Conservation (phyloP, 257 asterid species). For the Rehmannia glutinosa region DNA sequence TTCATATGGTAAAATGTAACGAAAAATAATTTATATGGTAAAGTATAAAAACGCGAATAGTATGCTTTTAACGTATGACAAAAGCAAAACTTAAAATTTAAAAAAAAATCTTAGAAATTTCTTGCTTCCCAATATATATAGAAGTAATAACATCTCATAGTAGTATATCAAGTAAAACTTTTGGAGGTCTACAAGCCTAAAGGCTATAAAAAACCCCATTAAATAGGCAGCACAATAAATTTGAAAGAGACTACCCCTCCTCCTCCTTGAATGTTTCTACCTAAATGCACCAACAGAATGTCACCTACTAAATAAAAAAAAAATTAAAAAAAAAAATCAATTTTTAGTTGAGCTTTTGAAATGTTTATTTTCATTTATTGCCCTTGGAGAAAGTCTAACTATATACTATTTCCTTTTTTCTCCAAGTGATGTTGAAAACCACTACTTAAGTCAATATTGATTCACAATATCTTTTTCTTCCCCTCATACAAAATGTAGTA, state of each 20-base stretch:
- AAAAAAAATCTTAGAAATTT: neutral
- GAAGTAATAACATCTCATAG: neutral
- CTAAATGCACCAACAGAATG: constrained; percentile 32
- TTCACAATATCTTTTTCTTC: neutral
- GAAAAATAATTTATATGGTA: too few relatives aligned
- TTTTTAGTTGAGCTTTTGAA: neutral
- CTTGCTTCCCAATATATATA: too few relatives aligned
- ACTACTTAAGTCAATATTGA: neutral
- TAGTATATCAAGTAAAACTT: neutral
- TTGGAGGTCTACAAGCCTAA: neutral
- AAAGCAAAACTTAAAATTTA: neutral
- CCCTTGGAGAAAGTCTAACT: neutral
- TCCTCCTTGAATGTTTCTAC: constrained; percentile 38
- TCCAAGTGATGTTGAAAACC: neutral
- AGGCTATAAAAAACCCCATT: neutral
- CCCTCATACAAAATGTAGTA: neutral
- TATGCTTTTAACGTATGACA: too few relatives aligned
- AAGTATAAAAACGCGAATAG: too few relatives aligned
- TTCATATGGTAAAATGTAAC: too few relatives aligned
- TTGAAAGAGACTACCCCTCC: constrained; percentile 40
- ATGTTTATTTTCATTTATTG: neutral
- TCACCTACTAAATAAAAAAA: constrained; percentile 13
- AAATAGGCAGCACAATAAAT: constrained; percentile 36
- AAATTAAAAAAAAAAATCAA: neutral
- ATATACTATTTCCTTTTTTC: neutral